Percentiles rank a stretch among this genome's conserved stretches.
Evolutionary conservation across 1,284 basidiomycete genomes (phyloP).

Genomic region (Trichosporon sp.): DNA sequence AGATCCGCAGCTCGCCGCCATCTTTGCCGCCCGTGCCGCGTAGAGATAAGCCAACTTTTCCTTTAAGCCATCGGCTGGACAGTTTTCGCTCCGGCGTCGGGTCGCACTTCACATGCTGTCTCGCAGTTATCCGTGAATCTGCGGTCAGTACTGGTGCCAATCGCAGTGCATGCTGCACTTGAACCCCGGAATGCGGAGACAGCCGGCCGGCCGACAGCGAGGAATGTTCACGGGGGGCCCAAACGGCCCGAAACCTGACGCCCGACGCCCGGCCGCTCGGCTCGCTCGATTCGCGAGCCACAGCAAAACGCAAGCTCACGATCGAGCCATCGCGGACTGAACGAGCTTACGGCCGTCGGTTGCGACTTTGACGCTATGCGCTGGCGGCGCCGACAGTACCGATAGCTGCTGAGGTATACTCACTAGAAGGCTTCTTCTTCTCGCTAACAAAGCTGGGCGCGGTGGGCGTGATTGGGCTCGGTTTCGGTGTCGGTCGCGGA

Average conservation of each 20-base stretch:
- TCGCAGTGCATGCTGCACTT: too few species aligned
- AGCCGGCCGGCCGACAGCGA: too few species aligned
- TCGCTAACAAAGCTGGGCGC: background rate
- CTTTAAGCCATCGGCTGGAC: conserved; percentile 7
- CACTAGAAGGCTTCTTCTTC: background rate
- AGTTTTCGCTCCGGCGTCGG: conserved; percentile 10
- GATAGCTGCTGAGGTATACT: background rate
- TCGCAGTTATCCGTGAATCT: background rate
- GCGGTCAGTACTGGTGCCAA: background rate
- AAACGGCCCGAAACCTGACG: too few species aligned
- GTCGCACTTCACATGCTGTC: background rate
- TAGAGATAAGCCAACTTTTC: conserved; percentile 4
- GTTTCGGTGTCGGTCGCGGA: background rate
- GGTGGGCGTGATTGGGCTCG: background rate
- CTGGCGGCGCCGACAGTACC: background rate
- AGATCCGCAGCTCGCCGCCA: conserved; percentile 14
- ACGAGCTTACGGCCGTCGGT: too few species aligned
- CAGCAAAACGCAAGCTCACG: too few species aligned
- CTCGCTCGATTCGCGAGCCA: too few species aligned
- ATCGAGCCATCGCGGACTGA: too few species aligned
- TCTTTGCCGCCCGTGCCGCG: conserved; percentile 13
- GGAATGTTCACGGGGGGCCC: too few species aligned
- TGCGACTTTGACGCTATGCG: background rate
- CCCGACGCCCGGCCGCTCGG: too few species aligned
- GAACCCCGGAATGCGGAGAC: too few species aligned